Evolutionary conservation across 2,329 filamentous ascomycete genomes (phyloP), one percentile per base, ranked within the genome.

Genomic region (Fusarium beomiforme): DNA sequence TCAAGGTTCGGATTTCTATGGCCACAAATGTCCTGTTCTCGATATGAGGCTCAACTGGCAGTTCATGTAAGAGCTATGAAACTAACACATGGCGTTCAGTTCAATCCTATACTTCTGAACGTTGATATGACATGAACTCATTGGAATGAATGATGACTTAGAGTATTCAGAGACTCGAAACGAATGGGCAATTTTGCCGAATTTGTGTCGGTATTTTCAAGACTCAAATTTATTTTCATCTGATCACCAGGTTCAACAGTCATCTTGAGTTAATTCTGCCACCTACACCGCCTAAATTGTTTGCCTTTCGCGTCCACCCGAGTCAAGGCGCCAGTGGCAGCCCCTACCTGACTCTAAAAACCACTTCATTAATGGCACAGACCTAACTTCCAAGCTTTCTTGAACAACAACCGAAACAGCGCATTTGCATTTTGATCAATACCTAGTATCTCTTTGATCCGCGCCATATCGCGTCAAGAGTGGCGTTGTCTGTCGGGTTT

Each of bases 251-350:
- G 33, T 51, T 54, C 39, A 55, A 21, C 23, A 16, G 46, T 29
- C 23, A 50, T 60, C 39, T 41, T 16, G n/a, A 66, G 61, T 39
- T 47, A 58, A 69, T 68, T 69, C 64, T 68, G 58, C 68, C 64
- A 23, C 23, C 39, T 56, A 71, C 68, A 80, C 79, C 79, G 78
- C 78, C 79, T 73, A 75, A 75, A 77, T 70, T 70, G 26, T 68
- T 70, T 64, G 42, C 37, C 59, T 54, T 47, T 46, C 64, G 50
- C 49, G 64, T 63, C 47, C 21, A 26, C n/a, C 47, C 43, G 39
- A 67, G 56, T 63, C 56, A 43, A 67, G 65, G 49, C 41, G 43
- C 19, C 56, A 29, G 33, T 37, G 24, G 34, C 62, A 29, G 26
- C 26, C 26, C 26, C 26, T 29, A 29, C 39, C 31, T 33, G 33